phyloP scores from a whole-genome alignment of 2,329 filamentous ascomycete species.

The Furcasterigmium furcatum region DNA sequence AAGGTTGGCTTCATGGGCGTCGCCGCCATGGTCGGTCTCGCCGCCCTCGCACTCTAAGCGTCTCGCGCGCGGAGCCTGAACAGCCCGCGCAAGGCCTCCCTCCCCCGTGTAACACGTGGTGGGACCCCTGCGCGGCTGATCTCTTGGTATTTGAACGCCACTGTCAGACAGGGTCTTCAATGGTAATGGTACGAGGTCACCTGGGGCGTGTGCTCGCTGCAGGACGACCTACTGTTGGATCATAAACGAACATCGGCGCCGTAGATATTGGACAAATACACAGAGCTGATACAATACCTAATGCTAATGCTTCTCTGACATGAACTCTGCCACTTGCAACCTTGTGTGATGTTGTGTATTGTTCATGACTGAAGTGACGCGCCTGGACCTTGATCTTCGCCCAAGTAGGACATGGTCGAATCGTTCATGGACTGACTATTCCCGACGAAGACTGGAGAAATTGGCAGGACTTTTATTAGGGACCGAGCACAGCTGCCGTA shows the following conservation, averaged over 20 bases:
- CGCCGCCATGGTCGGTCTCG: slow-evolving; percentile 11
- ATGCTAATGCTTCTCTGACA: slow-evolving; percentile 3
- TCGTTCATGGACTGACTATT: background rate
- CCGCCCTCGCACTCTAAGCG: slow-evolving; percentile 11
- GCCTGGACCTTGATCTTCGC: background rate
- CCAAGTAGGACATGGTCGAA: background rate
- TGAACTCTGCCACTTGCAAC: background rate
- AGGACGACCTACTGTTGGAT: background rate
- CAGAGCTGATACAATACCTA: slow-evolving; percentile 4
- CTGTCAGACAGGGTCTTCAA: no score
- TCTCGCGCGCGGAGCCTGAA: background rate
- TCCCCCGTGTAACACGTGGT: background rate
- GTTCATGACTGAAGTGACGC: no score
- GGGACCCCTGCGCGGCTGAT: no score
- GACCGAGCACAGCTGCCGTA: no score
- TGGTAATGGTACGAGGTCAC: background rate
- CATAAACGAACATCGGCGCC: background rate
- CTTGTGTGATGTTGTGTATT: background rate
- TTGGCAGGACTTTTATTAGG: no score
- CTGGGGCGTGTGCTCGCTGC: background rate
- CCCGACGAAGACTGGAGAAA: no score
- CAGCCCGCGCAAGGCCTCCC: no score
- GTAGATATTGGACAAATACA: slow-evolving; percentile 3
- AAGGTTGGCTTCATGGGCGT: slow-evolving; percentile 8
- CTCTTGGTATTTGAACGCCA: no score